A percentile compares a stretch with the other conserved stretches of the same genome.
Conservation (phyloP, 164 flowering plant genomes). For the Magnolia changhungtana region DNA sequence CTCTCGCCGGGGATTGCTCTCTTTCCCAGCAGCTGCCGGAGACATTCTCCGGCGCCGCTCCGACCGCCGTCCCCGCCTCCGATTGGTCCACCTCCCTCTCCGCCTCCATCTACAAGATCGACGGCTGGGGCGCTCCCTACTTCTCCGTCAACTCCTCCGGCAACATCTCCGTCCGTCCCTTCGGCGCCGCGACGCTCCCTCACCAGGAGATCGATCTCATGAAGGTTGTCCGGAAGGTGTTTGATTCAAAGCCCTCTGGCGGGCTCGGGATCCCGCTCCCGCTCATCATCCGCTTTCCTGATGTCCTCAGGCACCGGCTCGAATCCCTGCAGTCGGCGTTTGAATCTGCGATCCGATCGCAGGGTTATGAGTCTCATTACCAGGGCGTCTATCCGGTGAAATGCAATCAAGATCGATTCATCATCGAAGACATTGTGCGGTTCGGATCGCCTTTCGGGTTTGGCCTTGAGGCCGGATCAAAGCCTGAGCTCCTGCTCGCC, state of each 20-base stretch:
- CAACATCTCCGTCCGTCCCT: slow-evolving; percentile 61
- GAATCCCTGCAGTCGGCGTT: slow-evolving; percentile 82
- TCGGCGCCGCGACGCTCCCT: slow-evolving; percentile 59
- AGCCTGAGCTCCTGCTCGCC: slow-evolving; percentile 91
- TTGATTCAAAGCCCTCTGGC: slow-evolving; percentile 57
- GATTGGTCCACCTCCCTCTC: slow-evolving; percentile 74
- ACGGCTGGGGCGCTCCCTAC: slow-evolving; percentile 92
- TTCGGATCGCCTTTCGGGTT: slow-evolving; percentile 73
- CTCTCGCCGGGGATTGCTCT: slow-evolving; percentile 55
- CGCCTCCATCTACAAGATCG: slow-evolving; percentile 60
- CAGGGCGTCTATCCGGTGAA: slow-evolving; percentile 98
- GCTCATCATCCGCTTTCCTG: slow-evolving; percentile 77
- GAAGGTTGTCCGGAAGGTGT: slow-evolving; percentile 80
- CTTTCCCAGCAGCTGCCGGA: slow-evolving; percentile 41
- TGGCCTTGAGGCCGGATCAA: slow-evolving; percentile 96
- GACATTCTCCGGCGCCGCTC: slow-evolving; percentile 27
- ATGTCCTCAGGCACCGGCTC: slow-evolving; percentile 72
- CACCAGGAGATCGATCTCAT: slow-evolving; percentile 89
- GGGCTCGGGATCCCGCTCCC: slow-evolving; percentile 88
- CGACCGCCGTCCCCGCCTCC: slow-evolving; percentile 23
- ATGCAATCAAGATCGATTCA: slow-evolving; percentile 88
- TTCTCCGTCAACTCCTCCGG: slow-evolving; percentile 81
- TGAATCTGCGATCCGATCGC: slow-evolving; percentile 55
- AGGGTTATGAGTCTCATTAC: slow-evolving; percentile 73
- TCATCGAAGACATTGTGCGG: slow-evolving; percentile 87